Evolutionary conservation across 768 basidiomycete species (phyloP).

Genomic region (Pholiota molesta): DNA sequence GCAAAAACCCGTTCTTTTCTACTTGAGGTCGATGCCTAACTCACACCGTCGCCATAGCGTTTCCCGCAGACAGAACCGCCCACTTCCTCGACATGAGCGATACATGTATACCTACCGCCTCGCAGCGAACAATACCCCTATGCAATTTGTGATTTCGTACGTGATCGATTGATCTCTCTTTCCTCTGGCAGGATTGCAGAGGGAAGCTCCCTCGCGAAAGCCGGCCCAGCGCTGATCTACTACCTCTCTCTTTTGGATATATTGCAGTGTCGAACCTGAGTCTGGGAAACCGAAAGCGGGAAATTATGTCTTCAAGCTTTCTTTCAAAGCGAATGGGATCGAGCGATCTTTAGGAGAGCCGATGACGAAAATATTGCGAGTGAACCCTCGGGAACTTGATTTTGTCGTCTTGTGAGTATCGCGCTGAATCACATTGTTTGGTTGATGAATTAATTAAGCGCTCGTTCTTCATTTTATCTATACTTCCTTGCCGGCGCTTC

Average conservation of each 20-base stretch:
- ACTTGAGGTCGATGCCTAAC: background rate
- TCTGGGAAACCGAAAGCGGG: conserved; percentile 42
- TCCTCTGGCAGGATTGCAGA: background rate
- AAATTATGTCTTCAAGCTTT: conserved; percentile 56
- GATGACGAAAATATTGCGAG: conserved; percentile 43
- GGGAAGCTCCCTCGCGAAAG: background rate
- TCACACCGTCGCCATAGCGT: conserved; percentile 11
- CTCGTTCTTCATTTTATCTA: background rate
- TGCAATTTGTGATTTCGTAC: conserved; percentile 57
- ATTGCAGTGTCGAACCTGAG: conserved; percentile 47
- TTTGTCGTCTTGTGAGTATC: conserved; percentile 63
- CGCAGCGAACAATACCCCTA: conserved; percentile 41
- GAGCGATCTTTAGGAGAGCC: conserved; percentile 58
- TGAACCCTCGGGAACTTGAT: conserved; percentile 58
- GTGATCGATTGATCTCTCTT: conserved; percentile 27
- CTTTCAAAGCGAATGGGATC: conserved; percentile 55
- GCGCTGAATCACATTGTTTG: background rate
- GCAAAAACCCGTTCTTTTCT: background rate
- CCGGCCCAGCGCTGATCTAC: background rate
- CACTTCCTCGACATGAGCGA: conserved; percentile 39
- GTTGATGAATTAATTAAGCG: background rate
- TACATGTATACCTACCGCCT: conserved; percentile 59
- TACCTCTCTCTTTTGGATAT: background rate
- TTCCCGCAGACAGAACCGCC: conserved; percentile 24
- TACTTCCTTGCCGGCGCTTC: background rate